Base-by-base conservation (phyloP, 2,329 filamentous ascomycete genomes). In the Didymella pinodella region DNA sequence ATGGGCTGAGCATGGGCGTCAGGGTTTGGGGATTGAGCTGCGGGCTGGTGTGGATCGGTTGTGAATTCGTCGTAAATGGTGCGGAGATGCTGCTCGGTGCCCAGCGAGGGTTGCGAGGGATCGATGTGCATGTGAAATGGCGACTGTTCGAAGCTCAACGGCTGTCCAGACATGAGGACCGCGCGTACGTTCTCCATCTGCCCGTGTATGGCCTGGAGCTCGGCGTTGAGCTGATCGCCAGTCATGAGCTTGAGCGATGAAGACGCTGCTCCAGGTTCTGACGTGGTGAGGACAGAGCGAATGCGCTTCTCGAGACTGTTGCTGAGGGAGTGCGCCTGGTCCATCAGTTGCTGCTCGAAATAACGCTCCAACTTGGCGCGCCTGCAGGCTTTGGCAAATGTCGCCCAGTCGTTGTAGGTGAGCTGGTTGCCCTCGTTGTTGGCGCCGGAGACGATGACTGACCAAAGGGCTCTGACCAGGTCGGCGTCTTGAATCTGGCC, bases 41-140 rank as follows among this genome's bases (percentile, higher is more conserved):
- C 64, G 4, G 73, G 74, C 48, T 75, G 71, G 48, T 69, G 63
- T 8, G 71, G 75, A 53, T 81, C 80, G 14, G 76, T 78, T 2
- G 79, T 81, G 45, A 79, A 66, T 47, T 79, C 76, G 58, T 82
- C 78, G 65, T 83, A 83, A 0, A 83, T 61, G 18, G 62, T 63
- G 12, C 75, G 73, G 46, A 80, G 61, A 16, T 77, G 67, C 10
- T 67, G 57, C 14, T 74, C 62, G 22, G 62, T 48, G 22, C 62
- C 69, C 20, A 76, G 44, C 14, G 68, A 53, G 10, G 58, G 53
- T 26, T 64, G 65, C 3, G 63, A 31, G 7, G 73, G 69, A 43
- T 67, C 67, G 28, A 81, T 59, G 26, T 71, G 74, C 69, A 80
- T 77, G 18, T 77, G 73, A 22, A 80, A 65, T 5, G 71, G 70